Base-by-base conservation (phyloP, 2,329 filamentous ascomycete genomes). In the Penicillium oxalicum region DNA sequence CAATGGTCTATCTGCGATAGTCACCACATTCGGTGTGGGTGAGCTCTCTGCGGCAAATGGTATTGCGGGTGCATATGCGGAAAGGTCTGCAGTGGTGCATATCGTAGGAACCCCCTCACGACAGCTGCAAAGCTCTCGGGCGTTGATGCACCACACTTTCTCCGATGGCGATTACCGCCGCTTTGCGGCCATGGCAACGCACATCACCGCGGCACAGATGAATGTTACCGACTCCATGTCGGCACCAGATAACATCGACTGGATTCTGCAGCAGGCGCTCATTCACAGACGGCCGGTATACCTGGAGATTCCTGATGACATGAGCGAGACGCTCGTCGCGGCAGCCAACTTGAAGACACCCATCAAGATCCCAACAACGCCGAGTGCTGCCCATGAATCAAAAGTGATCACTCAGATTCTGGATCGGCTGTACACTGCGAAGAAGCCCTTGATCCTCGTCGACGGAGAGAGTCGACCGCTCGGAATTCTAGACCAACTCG, bases 41-140 rank as follows among this genome's bases (percentile, higher is more conserved):
- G 76, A 78, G 58, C 63, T 77, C n/a, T 88, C 84, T 2, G 84
- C 85, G 42, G 74, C 88, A 61, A 88, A 88, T 60, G 86, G 82
- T 36, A 69, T 88, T 46, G 86, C 85, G 2, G 87, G 86, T n/a
- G 80, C 84, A 38, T 88, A 80, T 68, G 83, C 84, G 1, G 87
- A 90, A 66, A 79, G 80, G 57, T 82, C 87, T 2, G 83, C 86
- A 2, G 74, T 90, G 5, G 73, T 82, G 9, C 79, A 83, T 55
- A 75, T 83, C 37, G 78, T 82, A 24, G 80, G 80, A 2, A 75
- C 75, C 0, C 77, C 79, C 7, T 63, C 66, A 2, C 68, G 73
- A 2, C 52, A 58, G 7, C 66, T 70, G 3, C 77, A 80, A 51
- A 67, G 73, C 8, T 58, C 63, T 2, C 68, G 74, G 3, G 59